Evolutionary conservation across 495 filamentous ascomycete species (phyloP).

Genomic region (Entonaema liquescens): DNA sequence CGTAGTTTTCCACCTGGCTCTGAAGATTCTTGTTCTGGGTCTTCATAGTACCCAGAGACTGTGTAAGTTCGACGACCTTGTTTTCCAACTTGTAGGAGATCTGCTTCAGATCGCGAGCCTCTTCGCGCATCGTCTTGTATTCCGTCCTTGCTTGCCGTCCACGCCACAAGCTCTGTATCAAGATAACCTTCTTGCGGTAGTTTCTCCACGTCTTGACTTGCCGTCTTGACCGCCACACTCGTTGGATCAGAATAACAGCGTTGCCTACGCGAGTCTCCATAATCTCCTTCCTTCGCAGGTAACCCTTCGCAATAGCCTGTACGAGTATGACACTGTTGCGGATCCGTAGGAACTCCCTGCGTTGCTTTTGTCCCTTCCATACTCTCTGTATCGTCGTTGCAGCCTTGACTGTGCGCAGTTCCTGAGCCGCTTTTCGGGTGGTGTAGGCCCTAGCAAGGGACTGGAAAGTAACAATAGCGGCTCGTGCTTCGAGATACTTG

Average conservation of each 20-base stretch:
- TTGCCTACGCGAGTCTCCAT: conserved; percentile 94
- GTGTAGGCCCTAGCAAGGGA: conserved; percentile 75
- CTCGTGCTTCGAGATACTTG: conserved; percentile 86
- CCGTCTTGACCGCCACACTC: conserved; percentile 82
- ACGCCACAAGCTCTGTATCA: conserved; percentile 94
- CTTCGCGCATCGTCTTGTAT: conserved; percentile 91
- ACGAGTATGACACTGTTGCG: conserved; percentile 84
- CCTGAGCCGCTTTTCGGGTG: conserved; percentile 78
- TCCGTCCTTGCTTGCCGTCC: conserved; percentile 79
- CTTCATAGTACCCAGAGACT: conserved; percentile 90
- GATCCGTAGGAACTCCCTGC: conserved; percentile 77
- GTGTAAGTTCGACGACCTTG: conserved; percentile 98
- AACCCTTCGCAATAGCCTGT: conserved; percentile 90
- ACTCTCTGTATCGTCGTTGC: conserved; percentile 94
- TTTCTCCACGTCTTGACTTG: conserved; percentile 84
- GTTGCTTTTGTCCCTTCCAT: conserved; percentile 90
- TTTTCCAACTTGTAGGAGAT: conserved; percentile 99
- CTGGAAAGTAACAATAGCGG: conserved; percentile 82
- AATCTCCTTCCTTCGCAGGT: conserved; percentile 84
- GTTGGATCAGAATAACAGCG: conserved; percentile 88
- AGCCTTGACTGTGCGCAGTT: conserved; percentile 82
- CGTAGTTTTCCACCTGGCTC: conserved; percentile 93
- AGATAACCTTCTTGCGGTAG: conserved; percentile 86
- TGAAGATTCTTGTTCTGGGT: conserved; percentile 88
- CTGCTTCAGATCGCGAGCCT: conserved; percentile 96